Base-by-base conservation (phyloP, 2,329 filamentous ascomycete species). In the Nemania diffusa region DNA sequence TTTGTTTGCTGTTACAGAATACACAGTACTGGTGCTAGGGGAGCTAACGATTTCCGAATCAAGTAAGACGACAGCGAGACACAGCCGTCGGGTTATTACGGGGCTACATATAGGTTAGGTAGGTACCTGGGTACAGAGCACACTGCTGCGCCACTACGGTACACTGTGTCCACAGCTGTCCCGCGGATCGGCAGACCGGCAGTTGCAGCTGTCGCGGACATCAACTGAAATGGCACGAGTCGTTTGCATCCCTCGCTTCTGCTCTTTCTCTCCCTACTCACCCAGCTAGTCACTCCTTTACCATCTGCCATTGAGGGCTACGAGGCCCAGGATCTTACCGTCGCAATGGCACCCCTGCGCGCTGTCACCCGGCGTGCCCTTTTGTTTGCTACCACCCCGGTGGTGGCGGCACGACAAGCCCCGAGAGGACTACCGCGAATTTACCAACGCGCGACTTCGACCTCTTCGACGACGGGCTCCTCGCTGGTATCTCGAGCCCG, bases 221-320 rank as follows among this genome's bases (percentile, higher is more conserved):
- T 69, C 61, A 65, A n/a, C 26, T 58, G 11, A 15, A 52, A 9
- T 29, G 4, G 32, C 32, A 2, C 15, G 11, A 17, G 56, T 40
- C 42, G 59, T 57, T 63, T 63, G 62, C 42, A 37, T 60, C 29
- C 52, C 9, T 57, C 5, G 9, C 24, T 48, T 13, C 27, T 13
- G 17, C 34, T 34, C 51, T 53, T 8, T 27, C 15, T 20, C 29
- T 22, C 42, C 55, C 48, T 61, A 63, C 50, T 58, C 46, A 27
- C 50, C 62, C 34, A 56, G 9, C 46, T 24, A 63, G 57, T 57
- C 67, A 60, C 61, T 68, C 67, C 53, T 63, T 69, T 17, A 37
- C 58, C 58, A 53, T 58, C 17, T 65, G 72, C 68, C 73, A 76
- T 76, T 76, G 75, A 75, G 74, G 73, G 74, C 73, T 72, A 66